Base-by-base conservation (phyloP, 495 filamentous ascomycete species). In the Aspergillus nanangensis region DNA sequence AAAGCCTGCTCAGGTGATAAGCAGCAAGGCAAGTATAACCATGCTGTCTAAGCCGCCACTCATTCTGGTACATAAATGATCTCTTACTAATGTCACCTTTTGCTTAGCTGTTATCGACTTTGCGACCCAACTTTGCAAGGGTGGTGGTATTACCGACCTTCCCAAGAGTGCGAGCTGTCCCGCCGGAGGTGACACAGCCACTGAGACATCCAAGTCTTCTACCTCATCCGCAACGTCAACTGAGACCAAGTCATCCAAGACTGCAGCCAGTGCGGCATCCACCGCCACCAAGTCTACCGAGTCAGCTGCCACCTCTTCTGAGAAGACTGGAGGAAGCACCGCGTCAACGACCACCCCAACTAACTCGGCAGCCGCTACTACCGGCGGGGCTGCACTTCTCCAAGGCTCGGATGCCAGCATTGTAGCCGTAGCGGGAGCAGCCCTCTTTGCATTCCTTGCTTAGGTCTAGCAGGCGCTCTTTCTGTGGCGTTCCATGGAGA, bases 11-110 rank as follows among this genome's bases (percentile, higher is more conserved):
- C 60, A 35, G 7, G 47, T 1, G 60, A 61, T 0, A 83, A 87
- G 31, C 78, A 87, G 58, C 31, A 75, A 18, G 59, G 82, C 84
- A 70, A n/a, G n/a, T n/a, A n/a, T n/a, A n/a, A n/a, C n/a, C n/a
- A n/a, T n/a, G n/a, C n/a, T 31, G 69, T 62, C 48, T 31, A 14
- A 43, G 13, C 20, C 20, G 40, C 14, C 17, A 31, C 13, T 22
- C 38, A 11, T 11, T 35, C n/a, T 13, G n/a, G 20, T 2, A 7
- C 24, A n/a, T 37, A 22, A 3, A 13, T 31, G 5, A 13, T 38
- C 17, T 21, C 46, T 45, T 10, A 49, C 24, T 36, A 1, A 25
- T 33, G 7, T 17, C 8, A 5, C 8, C 10, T 20, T 11, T 15
- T 31, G 33, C 20, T 24, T 47, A 81, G 76, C 58, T n/a, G 76